Evolutionary conservation across 1,284 basidiomycete genomes (phyloP).

Genomic region (Ceratobasidium sp.): DNA sequence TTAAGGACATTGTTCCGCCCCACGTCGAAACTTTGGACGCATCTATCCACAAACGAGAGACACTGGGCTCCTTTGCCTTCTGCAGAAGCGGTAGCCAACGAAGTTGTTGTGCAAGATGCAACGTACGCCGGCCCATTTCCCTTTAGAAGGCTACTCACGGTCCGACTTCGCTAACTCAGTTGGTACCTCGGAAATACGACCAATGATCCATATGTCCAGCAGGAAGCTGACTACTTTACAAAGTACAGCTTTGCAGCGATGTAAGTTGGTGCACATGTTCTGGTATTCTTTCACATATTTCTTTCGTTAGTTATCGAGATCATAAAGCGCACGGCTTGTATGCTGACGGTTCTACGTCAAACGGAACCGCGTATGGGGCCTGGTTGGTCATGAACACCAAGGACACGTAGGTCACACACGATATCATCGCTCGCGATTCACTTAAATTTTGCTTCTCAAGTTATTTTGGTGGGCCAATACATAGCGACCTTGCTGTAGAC

Average conservation of each 20-base stretch:
- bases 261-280: conserved; percentile 49
- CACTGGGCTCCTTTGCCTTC: conserved; percentile 50
- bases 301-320: conserved; percentile 15
- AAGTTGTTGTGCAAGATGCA: conserved; percentile 52
- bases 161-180: not conserved
- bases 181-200: conserved; percentile 50
- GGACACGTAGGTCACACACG: conserved; percentile 49
- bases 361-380: conserved; percentile 50
- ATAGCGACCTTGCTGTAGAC: conserved; percentile 39
- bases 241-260: conserved; percentile 51
- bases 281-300: conserved; percentile 42
- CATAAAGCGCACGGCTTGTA: conserved; percentile 51
- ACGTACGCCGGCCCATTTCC: conserved; percentile 44
- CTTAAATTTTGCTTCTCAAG: not conserved
- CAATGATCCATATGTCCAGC: conserved; percentile 49
- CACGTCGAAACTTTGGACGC: conserved; percentile 50
- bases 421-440: not conserved
- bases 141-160: not conserved
- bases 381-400: conserved; percentile 53
- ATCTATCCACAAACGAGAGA: conserved; percentile 49
- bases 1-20: conserved; percentile 46
- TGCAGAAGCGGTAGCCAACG: conserved; percentile 48
- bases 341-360: conserved; percentile 51
- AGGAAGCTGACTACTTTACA: conserved; percentile 52
- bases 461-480: conserved; percentile 31